Evolutionary conservation across 1,139 yeast species (phyloP).

Genomic region (Diutina rugosa): DNA sequence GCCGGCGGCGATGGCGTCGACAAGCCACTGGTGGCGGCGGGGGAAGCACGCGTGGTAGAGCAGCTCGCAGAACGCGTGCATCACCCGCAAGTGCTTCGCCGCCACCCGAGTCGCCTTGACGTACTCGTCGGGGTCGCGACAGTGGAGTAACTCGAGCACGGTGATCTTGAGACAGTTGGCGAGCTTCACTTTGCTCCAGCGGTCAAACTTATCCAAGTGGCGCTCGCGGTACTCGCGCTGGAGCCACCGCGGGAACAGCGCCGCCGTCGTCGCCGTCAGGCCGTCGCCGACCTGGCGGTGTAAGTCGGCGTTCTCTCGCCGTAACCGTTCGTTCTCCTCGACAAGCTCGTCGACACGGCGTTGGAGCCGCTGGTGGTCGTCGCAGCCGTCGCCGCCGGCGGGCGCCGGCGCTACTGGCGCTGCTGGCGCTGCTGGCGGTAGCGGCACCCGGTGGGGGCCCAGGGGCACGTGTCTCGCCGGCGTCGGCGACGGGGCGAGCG

Average conservation of each 20-base stretch:
- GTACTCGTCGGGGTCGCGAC: not conserved
- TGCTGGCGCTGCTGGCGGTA: too few species aligned
- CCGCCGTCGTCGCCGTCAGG: not conserved
- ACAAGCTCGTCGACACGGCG: too few species aligned
- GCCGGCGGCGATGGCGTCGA: not conserved
- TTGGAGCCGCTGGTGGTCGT: too few species aligned
- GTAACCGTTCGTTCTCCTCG: too few species aligned
- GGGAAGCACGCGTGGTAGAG: not conserved
- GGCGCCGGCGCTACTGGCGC: too few species aligned
- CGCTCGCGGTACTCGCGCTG: not conserved
- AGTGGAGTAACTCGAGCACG: not conserved
- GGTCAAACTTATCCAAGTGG: not conserved
- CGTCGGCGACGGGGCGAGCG: too few species aligned
- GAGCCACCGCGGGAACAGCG: not conserved
- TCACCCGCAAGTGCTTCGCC: not conserved
- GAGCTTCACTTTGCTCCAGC: not conserved
- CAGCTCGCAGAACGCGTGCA: conserved; percentile 1
- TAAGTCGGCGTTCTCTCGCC: not conserved
- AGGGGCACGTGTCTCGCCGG: too few species aligned
- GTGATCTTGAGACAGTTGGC: not conserved
- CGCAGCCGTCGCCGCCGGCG: too few species aligned
- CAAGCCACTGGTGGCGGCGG: not conserved
- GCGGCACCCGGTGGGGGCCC: too few species aligned
- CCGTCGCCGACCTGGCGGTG: not conserved
- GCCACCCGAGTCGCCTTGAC: not conserved